Evolutionary conservation across 1,139 yeast genomes (phyloP).

Genomic region (Martiniozyma asiatica): DNA sequence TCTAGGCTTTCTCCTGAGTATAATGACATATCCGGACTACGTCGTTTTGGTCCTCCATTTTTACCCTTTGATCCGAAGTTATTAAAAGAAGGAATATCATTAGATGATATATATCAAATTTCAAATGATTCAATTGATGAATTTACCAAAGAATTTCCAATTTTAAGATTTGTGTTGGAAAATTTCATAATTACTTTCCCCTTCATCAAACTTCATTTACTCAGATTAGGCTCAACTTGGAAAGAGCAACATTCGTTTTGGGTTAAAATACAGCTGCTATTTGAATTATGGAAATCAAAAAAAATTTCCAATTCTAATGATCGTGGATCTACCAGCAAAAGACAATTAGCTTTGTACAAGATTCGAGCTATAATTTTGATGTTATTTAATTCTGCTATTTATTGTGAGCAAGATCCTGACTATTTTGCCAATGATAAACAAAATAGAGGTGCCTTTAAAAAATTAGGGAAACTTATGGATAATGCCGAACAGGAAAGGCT

Average conservation of each 20-base stretch:
- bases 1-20: slow-evolving; percentile 30
- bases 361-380: slow-evolving; percentile 50
- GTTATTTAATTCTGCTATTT: slow-evolving; percentile 65
- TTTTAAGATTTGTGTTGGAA: slow-evolving; percentile 52
- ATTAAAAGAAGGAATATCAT: slow-evolving; percentile 7
- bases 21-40: slow-evolving; percentile 46
- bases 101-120: slow-evolving; percentile 10
- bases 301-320: slow-evolving; percentile 62
- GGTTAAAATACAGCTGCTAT: slow-evolving; percentile 72
- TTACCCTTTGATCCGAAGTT: slow-evolving; percentile 23
- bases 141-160: slow-evolving; percentile 38
- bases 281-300: slow-evolving; percentile 63
- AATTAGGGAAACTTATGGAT: slow-evolving; percentile 38
- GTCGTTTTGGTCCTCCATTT: slow-evolving; percentile 69
- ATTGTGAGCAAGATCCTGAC: slow-evolving; percentile 43
- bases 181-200: slow-evolving; percentile 63
- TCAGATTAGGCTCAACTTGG: slow-evolving; percentile 15
- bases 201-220: slow-evolving; percentile 37
- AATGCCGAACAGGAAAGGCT: slow-evolving; percentile 15
- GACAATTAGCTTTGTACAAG: slow-evolving; percentile 51
- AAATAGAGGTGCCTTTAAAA: slow-evolving; percentile 34
- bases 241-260: slow-evolving; percentile 40
- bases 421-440: slow-evolving; percentile 29
- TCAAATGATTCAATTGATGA: slow-evolving; percentile 12
- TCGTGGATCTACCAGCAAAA: slow-evolving; percentile 59